Conservation (phyloP, 208 protist genomes). For the Jaenimonas drosophilae region DNA sequence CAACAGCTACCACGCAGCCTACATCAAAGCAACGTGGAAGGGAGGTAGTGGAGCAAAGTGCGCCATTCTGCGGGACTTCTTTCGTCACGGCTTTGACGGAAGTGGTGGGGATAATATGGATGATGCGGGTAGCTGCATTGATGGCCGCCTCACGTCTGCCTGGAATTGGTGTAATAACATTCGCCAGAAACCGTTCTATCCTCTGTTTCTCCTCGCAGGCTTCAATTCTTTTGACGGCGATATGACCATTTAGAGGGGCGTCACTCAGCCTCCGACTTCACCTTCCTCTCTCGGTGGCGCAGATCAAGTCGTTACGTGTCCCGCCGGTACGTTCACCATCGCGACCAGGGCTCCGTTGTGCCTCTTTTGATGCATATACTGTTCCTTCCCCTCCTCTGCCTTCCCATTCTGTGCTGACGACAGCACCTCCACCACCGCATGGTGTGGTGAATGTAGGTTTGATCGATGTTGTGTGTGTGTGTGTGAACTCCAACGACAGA, state of each 20-base stretch:
- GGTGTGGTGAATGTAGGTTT: no score
- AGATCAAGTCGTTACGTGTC: no score
- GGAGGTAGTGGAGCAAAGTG: constrained; percentile 43
- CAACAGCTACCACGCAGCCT: constrained; percentile 39
- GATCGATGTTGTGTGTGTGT: no score
- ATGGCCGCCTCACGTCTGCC: constrained; percentile 95
- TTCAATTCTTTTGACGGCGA: constrained; percentile 97
- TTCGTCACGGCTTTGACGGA: constrained; percentile 93
- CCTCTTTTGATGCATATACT: no score
- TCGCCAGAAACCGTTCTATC: constrained; percentile 93
- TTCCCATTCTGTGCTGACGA: no score
- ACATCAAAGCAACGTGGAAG: constrained; percentile 80
- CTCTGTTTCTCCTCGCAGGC: constrained; percentile 92
- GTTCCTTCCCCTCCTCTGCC: no score
- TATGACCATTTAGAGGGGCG: constrained; percentile 68
- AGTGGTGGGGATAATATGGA: constrained; percentile 96
- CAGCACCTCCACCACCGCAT: no score
- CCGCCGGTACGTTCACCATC: no score
- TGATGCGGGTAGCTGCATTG: constrained; percentile 96
- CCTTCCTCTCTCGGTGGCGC: no score
- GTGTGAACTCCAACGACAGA: no score
- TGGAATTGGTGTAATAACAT: constrained; percentile 97
- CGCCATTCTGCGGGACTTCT: constrained; percentile 93
- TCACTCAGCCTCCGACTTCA: no score
- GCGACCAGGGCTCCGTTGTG: no score